Evolutionary conservation across 768 basidiomycete genomes (phyloP), one percentile per base, ranked within the genome.

Genomic region (Butyriboletus loyo): DNA sequence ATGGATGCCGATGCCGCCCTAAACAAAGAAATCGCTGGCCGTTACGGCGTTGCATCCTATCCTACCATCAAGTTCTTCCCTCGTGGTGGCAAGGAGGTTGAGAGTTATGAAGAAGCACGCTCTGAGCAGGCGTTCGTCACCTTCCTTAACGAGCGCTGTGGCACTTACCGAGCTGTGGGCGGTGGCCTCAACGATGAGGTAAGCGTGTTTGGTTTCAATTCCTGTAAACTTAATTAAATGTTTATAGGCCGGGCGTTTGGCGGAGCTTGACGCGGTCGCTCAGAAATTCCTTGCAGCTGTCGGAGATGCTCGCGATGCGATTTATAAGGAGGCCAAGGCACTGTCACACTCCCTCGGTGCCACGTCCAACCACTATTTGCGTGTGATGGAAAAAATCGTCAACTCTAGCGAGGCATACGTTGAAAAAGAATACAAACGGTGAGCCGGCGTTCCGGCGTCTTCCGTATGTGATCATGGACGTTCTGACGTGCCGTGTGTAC

Each of bases 31-130:
- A 70, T 97, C 47, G 84, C 86, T 9, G 56, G 66, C 34, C 81
- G 83, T 66, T 94, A 94, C 63, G 88, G 77, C 6, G 81, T 99
- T 51, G 63, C 69, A 19, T 82, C 86, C 53, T 99, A 84, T 83
- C 97, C 97, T 0, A 98, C 95, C 19, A 83, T 99, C 77, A 95
- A 92, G 70, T 95, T 95, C 78, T 97, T 93, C 84, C 79, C 89
- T 57, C 86, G 85, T 59, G 83, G 77, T 57, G 76, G 77, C 61
- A 84, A 83, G 63, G 78, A 80, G 53, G 79, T 82, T 11, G 74
- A 85, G 44, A 73, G 71, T 27, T 99, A 98, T 68, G 76, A 83
- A 11, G 82, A 82, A 22, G 83, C 77, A 34, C 82, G 96, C 51
- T 75, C 78, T 1, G 91, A 93, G 65, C 77, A 76, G 17, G 92